Base-by-base conservation (phyloP, 164 flowering plant genomes). In the Hamamelis virginiana region DNA sequence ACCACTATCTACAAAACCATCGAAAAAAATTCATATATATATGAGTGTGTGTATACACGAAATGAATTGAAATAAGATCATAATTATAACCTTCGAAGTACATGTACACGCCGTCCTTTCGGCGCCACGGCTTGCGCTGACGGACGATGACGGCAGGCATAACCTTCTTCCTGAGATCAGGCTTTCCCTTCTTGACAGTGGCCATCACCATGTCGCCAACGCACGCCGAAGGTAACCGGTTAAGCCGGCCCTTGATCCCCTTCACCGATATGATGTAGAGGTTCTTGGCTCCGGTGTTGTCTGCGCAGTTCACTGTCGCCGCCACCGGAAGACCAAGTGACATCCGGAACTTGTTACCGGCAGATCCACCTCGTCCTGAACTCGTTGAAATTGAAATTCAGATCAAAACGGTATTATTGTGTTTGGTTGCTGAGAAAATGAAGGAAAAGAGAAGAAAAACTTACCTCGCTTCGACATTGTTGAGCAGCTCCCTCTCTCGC, bases 141-240 rank as follows among this genome's bases (percentile, higher is more conserved):
- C 82, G 69, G 45, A 80, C 80, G 41, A 80, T 74, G 57, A 80
- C 80, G 13, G 80, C 82, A 18, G 82, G 82, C 82, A 80, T 80
- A 27, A 80, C 82, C 80, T 80, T 80, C 80, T 80, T 80, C 55
- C 82, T 51, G 46, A 80, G 73, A 71, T 80, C 80, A 26, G 82
- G 82, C 72, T 80, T 80, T 1, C 80, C 82, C 51, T 80, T 80
- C 80, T 80, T 80, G 19, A 80, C 82, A 33, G 82, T 80, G 9
- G 82, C 80, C 82, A 80, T 80, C 5, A 80, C 82, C 82, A 80
- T 80, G 65, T 80, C 82, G 0, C 82, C 82, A n/a, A 80, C 82
- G 51, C 82, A 80, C 9, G 82, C 82, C 1, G 82, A 80, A 0
- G 82, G 82, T 53, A 80, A 67, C 59, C 83, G 68, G 69, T 80